Percentiles rank a stretch among this genome's conserved stretches.
These are phyloP conservation scores for Penicillium sumatraense DNA, from an alignment of 2,329 filamentous ascomycete species.

Conservation along the genomic window DNA sequence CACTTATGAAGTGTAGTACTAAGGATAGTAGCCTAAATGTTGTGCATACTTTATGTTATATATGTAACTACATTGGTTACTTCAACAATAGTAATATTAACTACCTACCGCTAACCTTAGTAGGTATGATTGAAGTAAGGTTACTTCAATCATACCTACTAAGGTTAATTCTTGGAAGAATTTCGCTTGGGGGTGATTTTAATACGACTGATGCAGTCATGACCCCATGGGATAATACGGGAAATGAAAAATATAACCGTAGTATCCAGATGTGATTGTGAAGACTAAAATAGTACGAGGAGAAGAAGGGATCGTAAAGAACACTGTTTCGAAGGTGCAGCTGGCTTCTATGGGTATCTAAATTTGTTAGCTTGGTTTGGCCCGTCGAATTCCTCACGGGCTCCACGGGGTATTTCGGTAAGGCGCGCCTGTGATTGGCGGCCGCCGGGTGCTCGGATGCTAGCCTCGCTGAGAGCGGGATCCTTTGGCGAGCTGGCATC, in stretches of 20 bases:
- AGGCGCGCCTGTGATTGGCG: constrained; percentile 39
- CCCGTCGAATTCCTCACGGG: constrained; percentile 1
- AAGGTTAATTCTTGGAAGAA: too few relatives aligned
- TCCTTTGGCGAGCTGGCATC: constrained; percentile 39
- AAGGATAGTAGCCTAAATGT: too few relatives aligned
- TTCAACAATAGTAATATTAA: too few relatives aligned
- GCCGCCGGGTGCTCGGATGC: constrained; percentile 27
- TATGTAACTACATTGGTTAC: too few relatives aligned
- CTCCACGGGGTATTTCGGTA: constrained; percentile 34
- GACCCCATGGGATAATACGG: not conserved
- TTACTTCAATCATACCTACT: too few relatives aligned
- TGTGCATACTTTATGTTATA: too few relatives aligned
- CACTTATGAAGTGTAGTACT: too few relatives aligned
- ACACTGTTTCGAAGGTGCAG: constrained; percentile 7
- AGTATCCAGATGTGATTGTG: not conserved
- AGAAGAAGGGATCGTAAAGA: constrained; percentile 4
- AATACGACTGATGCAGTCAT: not conserved
- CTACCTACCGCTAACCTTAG: too few relatives aligned
- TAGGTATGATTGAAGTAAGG: too few relatives aligned
- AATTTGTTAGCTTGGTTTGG: not conserved
- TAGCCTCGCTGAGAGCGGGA: constrained; percentile 42
- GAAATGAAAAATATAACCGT: too few relatives aligned
- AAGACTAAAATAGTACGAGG: constrained; percentile 3
- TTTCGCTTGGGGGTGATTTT: too few relatives aligned
- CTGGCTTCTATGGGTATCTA: constrained; percentile 1